Conservation (phyloP, 1,284 basidiomycete species). For the Melampsora larici-populina region DNA sequence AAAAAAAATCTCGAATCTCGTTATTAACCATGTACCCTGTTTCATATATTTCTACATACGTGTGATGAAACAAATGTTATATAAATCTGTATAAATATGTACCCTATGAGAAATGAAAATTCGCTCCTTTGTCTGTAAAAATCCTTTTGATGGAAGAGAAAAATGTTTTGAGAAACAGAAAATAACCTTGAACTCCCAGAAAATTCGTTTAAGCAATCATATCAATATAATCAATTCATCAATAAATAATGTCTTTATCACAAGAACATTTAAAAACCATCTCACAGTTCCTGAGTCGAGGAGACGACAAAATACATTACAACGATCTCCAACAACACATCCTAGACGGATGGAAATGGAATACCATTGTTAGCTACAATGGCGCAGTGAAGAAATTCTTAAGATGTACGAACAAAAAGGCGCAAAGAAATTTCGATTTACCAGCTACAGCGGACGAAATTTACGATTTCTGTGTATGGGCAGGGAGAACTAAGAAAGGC, state of each 20-base stretch:
- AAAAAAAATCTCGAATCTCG: too few relatives aligned
- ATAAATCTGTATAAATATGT: too few relatives aligned
- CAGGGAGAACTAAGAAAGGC: background rate
- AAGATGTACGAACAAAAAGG: background rate
- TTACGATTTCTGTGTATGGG: slow-evolving; percentile 1
- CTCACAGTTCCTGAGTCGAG: too few relatives aligned
- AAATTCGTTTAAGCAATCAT: too few relatives aligned
- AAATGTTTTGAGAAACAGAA: too few relatives aligned
- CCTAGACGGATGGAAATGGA: slow-evolving; percentile 6
- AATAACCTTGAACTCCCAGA: too few relatives aligned
- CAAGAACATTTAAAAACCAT: background rate
- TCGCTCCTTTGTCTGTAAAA: too few relatives aligned
- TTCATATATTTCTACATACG: too few relatives aligned
- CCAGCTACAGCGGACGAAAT: background rate
- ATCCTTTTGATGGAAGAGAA: background rate
- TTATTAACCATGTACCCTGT: too few relatives aligned
- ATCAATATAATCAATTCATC: too few relatives aligned
- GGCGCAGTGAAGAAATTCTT: too few relatives aligned
- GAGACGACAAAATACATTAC: background rate
- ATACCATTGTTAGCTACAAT: background rate
- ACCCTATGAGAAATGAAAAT: background rate
- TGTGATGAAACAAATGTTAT: too few relatives aligned
- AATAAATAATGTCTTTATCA: background rate
- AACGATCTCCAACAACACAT: background rate
- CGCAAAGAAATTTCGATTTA: background rate